phyloP scores from a whole-genome alignment of 805 yeast genomes.

The Candida sonorensis region DNA sequence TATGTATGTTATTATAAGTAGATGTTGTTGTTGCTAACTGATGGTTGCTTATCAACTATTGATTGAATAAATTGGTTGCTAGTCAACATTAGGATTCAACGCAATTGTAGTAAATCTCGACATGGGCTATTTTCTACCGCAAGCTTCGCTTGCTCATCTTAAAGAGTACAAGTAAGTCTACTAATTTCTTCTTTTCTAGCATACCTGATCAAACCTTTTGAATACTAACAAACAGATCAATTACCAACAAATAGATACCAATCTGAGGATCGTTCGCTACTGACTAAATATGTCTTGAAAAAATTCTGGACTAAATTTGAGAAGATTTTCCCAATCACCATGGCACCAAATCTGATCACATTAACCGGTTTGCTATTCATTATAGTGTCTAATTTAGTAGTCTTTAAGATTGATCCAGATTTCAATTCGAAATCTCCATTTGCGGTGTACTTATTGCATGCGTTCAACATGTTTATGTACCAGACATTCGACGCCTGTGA shows the following conservation, averaged over 20 bases:
- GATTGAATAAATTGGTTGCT: no score
- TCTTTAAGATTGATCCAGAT: slow-evolving; percentile 67
- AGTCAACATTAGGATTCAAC: no score
- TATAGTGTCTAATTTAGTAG: slow-evolving; percentile 52
- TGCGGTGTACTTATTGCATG: slow-evolving; percentile 75
- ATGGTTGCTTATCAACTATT: no score
- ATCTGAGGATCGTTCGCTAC: slow-evolving; percentile 74
- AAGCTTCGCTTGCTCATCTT: slow-evolving; percentile 35
- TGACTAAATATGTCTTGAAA: slow-evolving; percentile 69
- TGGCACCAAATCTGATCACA: slow-evolving; percentile 93
- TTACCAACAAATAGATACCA: slow-evolving; percentile 36
- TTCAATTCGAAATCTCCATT: slow-evolving; percentile 55
- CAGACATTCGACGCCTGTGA: slow-evolving; percentile 97
- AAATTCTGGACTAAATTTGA: slow-evolving; percentile 79
- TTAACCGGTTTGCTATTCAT: slow-evolving; percentile 72
- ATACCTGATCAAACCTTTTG: no score
- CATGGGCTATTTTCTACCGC: slow-evolving; percentile 46
- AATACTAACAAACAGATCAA: not conserved
- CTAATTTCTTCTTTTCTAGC: slow-evolving; percentile 1
- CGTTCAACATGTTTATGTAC: slow-evolving; percentile 77
- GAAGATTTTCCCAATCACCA: slow-evolving; percentile 66
- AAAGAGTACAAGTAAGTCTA: slow-evolving; percentile 37
- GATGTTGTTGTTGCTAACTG: no score
- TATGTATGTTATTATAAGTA: no score
- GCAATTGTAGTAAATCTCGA: no score